Evolutionary conservation across 192 early-diverging fungal species (phyloP).

Genomic region (Geranomyces michiganensis): DNA sequence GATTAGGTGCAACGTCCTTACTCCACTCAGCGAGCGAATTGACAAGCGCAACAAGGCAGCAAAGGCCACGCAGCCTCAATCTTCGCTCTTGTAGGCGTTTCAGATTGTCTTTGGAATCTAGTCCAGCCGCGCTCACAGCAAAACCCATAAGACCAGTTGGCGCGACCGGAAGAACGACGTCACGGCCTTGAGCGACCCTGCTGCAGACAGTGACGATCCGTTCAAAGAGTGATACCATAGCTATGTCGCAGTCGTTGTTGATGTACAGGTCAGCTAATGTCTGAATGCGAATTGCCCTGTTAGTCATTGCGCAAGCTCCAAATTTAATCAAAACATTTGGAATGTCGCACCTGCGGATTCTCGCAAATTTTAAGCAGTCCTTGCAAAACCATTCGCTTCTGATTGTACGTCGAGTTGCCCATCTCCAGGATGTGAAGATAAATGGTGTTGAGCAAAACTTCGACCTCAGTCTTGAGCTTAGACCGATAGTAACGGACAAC

Average conservation of each 20-base stretch:
- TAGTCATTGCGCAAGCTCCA: background rate
- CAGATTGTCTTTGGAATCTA: slow-evolving; percentile 44
- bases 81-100: slow-evolving; percentile 47
- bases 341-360: slow-evolving; percentile 45
- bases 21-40: slow-evolving; percentile 58
- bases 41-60: slow-evolving; percentile 54
- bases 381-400: slow-evolving; percentile 60
- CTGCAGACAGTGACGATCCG: slow-evolving; percentile 53
- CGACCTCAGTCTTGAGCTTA: slow-evolving; percentile 59
- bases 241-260: slow-evolving; percentile 67
- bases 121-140: slow-evolving; percentile 38
- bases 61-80: slow-evolving; percentile 44
- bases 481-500: slow-evolving; percentile 52
- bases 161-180: background rate
- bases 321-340: background rate
- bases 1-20: slow-evolving; percentile 40
- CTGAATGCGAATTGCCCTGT: slow-evolving; percentile 23
- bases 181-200: slow-evolving; percentile 48
- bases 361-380: slow-evolving; percentile 58
- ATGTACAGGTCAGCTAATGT: slow-evolving; percentile 61
- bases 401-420: slow-evolving; percentile 59
- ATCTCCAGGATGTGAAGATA: slow-evolving; percentile 68
- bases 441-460: slow-evolving; percentile 60
- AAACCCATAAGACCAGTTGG: slow-evolving; percentile 37
- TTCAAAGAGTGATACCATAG: slow-evolving; percentile 54